Evolutionary conservation across 129 eudicot species (phyloP).

Genomic region (Kitagawia praeruptora): DNA sequence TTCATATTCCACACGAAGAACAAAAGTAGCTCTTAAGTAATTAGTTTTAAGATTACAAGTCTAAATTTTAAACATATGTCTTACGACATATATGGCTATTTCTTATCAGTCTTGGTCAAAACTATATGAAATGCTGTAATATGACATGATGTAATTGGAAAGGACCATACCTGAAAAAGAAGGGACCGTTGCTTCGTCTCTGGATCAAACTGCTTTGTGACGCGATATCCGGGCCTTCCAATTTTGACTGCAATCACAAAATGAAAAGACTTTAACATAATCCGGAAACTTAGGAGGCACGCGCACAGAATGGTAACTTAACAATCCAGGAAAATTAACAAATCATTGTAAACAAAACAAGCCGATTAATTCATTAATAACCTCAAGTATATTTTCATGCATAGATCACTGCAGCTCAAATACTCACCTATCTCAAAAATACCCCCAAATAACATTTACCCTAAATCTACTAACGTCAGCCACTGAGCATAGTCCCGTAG

Average conservation of each 20-base stretch:
- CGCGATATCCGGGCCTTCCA: constrained; percentile 95
- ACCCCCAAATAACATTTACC: not conserved
- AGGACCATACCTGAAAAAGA: constrained; percentile 60
- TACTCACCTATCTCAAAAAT: not conserved
- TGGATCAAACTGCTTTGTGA: constrained; percentile 84
- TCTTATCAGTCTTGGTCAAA: not conserved
- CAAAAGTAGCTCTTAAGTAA: not conserved
- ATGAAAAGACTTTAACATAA: constrained; percentile 10
- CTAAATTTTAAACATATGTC: not conserved
- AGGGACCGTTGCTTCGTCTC: constrained; percentile 91
- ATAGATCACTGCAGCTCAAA: not conserved
- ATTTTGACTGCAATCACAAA: constrained; percentile 61
- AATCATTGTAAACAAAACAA: not conserved
- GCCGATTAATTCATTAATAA: not conserved
- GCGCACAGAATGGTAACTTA: not conserved
- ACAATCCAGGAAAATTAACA: not conserved
- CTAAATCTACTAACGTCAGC: not conserved
- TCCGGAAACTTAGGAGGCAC: not conserved
- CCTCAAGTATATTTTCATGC: not conserved
- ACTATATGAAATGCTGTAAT: not conserved
- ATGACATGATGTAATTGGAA: not conserved
- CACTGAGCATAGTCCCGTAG: not conserved
- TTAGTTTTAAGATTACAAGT: not conserved
- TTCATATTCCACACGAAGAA: not conserved
- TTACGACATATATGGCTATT: not conserved